Evolutionary conservation across 257 asterid species (phyloP), one percentile per base, ranked within the genome.

Genomic region (Solanum appendiculatum): DNA sequence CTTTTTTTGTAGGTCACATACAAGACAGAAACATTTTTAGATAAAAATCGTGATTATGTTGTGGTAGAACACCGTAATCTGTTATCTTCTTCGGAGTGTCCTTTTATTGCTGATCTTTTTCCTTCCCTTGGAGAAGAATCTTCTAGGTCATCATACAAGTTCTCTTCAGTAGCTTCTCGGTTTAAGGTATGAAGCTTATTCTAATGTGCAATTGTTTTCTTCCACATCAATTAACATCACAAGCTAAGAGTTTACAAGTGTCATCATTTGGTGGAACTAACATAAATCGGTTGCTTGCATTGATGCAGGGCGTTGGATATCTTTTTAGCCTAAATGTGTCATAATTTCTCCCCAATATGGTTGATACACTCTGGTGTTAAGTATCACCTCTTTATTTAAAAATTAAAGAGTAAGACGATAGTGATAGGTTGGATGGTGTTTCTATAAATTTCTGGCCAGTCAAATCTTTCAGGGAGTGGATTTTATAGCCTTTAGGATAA

Each of bases 91-190:
- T 97, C 99, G 44, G 93, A 91, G 87, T 96, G 99, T 92, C 64
- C 95, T 80, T 95, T 97, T 87, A 74, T 96, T 73, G 92, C 98
- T 51, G 92, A 94, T 74, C 98, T 97, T 88, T 96, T 95, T 92
- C 98, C 99, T 44, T 92, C 96, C 51, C 90, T 94, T 83, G 97
- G 98, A 44, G 99, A 95, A 89, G 99, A 96, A 90, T 93, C 96
- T 15, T 93, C 98, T 86, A 91, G 99, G 93, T 97, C 99, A 73
- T 97, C 99, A 4, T 97, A 97, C 93, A 97, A 95, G 89, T 97
- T 97, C 89, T 97, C 99, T 74, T 97, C 99, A 14, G 99, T 97
- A 89, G 96, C 99, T 85, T 92, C 98, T 91, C 98, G 98, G 75
- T 97, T 97, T 90, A 96, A 97, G 99, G 99, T 97, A 90, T 74